These are phyloP conservation scores for Fusarium sp. DNA, from an alignment of 2,329 filamentous ascomycete species.

Conservation along the genomic window DNA sequence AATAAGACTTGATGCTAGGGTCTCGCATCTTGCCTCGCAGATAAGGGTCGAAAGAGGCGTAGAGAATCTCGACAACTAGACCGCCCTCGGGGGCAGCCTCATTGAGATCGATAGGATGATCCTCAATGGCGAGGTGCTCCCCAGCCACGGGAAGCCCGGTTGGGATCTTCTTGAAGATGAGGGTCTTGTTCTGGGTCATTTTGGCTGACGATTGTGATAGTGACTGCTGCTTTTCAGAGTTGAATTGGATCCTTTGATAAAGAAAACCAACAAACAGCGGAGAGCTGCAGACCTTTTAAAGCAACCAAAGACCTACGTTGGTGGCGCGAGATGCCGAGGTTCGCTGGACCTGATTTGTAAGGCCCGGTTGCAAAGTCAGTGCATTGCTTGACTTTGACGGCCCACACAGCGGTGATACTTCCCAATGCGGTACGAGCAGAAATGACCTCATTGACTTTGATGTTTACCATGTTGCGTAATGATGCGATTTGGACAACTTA, in stretches of 20 bases:
- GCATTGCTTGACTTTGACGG: slow-evolving; percentile 2
- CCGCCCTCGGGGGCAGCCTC: slow-evolving; percentile 69
- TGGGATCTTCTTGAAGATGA: slow-evolving; percentile 80
- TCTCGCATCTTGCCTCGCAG: slow-evolving; percentile 83
- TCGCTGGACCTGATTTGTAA: slow-evolving; percentile 9
- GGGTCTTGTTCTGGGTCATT: slow-evolving; percentile 73
- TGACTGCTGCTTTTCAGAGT: not conserved
- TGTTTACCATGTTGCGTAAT: not conserved
- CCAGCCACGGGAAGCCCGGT: slow-evolving; percentile 75
- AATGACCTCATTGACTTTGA: slow-evolving; percentile 24
- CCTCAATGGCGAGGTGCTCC: slow-evolving; percentile 76
- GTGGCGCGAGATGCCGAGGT: slow-evolving; percentile 12
- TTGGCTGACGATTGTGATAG: slow-evolving; percentile 5
- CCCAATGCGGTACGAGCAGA: slow-evolving; percentile 22
- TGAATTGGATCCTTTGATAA: not conserved
- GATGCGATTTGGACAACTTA: not conserved
- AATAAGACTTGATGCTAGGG: slow-evolving; percentile 70
- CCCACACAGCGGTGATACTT: slow-evolving; percentile 34
- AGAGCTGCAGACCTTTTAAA: not conserved
- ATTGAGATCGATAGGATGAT: slow-evolving; percentile 72
- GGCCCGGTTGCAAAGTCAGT: slow-evolving; percentile 21
- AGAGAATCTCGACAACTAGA: slow-evolving; percentile 77
- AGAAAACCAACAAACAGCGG: not conserved
- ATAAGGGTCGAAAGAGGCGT: slow-evolving; percentile 86
- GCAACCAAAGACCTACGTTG: not conserved